Percentiles rank a stretch among this genome's conserved stretches.
phyloP scores from a whole-genome alignment of 352 stramenopile species.

The Phytophthora lateralis region DNA sequence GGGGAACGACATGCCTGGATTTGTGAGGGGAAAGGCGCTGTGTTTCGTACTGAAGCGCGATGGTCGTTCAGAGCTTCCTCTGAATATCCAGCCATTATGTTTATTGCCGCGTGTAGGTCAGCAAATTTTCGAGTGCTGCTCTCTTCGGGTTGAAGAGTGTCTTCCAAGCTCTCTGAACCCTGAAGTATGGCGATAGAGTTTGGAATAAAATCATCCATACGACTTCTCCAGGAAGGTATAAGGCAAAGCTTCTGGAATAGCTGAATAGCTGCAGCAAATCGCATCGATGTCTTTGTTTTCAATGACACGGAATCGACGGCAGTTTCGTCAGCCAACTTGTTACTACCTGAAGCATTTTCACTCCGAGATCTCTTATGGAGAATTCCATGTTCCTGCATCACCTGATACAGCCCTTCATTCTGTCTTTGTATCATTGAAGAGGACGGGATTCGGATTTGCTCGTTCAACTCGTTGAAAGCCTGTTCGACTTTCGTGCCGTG shows the following conservation, averaged over 20 bases:
- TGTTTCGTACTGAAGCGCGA: constrained; percentile 10
- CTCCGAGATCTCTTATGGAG: constrained; percentile 4
- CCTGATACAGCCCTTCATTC: constrained; percentile 29
- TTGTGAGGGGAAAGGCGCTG: background rate
- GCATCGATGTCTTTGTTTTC: constrained; percentile 19
- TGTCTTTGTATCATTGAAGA: constrained; percentile 22
- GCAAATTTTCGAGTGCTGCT: background rate
- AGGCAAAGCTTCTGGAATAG: constrained; percentile 39
- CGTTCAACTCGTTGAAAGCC: constrained; percentile 18
- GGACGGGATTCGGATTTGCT: background rate
- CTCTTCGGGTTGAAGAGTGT: constrained; percentile 6
- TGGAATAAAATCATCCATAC: constrained; percentile 19
- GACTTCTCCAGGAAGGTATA: constrained; percentile 20
- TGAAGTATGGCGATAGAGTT: constrained; percentile 6
- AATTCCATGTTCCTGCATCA: constrained; percentile 22
- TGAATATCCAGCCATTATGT: constrained; percentile 26
- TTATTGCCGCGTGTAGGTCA: constrained; percentile 13
- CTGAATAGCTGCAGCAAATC: constrained; percentile 28
- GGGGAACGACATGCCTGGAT: constrained; percentile 5
- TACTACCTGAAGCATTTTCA: background rate
- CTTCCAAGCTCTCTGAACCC: background rate
- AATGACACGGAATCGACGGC: background rate
- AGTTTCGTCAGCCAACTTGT: background rate
- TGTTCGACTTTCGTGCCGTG: constrained; percentile 11
- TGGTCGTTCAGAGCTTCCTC: constrained; percentile 30